phyloP scores from a whole-genome alignment of 2,329 filamentous ascomycete species.

The Iodosphaeria phyllophila region DNA sequence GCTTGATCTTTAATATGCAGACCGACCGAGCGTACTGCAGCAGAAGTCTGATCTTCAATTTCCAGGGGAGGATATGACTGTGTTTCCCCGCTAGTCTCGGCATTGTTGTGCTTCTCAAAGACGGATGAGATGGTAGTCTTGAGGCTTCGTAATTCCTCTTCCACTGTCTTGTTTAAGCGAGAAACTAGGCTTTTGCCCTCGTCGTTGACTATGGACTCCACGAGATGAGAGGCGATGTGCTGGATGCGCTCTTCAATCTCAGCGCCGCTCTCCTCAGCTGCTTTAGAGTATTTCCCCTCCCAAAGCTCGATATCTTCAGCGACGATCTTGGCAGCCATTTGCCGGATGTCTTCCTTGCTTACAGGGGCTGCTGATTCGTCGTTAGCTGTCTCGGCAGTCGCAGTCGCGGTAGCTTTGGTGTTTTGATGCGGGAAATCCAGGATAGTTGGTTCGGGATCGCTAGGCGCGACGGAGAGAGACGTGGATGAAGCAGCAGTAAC shows the following conservation, averaged over 20 bases:
- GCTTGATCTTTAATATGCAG: constrained; percentile 59
- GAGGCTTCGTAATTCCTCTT: constrained; percentile 42
- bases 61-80: constrained; percentile 15
- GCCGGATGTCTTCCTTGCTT: constrained; percentile 32
- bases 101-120: constrained; percentile 36
- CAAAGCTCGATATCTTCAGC: constrained; percentile 63
- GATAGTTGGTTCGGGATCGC: too few species aligned
- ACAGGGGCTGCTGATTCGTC: constrained; percentile 15
- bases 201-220: constrained; percentile 43
- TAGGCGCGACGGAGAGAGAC: too few species aligned
- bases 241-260: constrained; percentile 55
- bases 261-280: constrained; percentile 59
- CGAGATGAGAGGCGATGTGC: constrained; percentile 35
- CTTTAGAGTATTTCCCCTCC: constrained; percentile 75
- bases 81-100: too few species aligned
- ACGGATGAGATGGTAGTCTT: constrained; percentile 49
- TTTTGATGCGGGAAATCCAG: too few species aligned
- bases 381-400: constrained; percentile 7
- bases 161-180: constrained; percentile 49
- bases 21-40: constrained; percentile 45
- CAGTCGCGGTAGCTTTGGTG: constrained; percentile 7
- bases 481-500: constrained; percentile 9
- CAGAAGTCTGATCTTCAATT: constrained; percentile 22
- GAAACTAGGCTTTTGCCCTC: constrained; percentile 49
- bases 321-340: constrained; percentile 46